phyloP scores from a whole-genome alignment of 805 yeast genomes.

The Yamadazyma scolyti region DNA sequence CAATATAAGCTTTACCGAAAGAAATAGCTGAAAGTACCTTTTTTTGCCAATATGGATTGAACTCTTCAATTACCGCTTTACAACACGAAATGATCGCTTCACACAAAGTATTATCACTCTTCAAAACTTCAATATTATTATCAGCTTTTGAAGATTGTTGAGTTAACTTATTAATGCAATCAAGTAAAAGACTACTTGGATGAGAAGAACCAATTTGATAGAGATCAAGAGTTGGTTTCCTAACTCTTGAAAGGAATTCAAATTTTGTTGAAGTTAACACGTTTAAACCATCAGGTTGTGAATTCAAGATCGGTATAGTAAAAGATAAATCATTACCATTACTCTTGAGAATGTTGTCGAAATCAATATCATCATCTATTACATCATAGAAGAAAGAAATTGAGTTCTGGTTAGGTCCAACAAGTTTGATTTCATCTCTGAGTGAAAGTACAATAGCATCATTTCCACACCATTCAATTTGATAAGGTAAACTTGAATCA shows the following conservation, averaged over 20 bases:
- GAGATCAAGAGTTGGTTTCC: constrained; percentile 51
- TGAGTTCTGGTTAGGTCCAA: constrained; percentile 66
- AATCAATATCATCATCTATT: constrained; percentile 25
- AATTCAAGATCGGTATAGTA: constrained; percentile 39
- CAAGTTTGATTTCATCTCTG: constrained; percentile 60
- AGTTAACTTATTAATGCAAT: constrained; percentile 61
- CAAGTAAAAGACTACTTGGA: constrained; percentile 78
- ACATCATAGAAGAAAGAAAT: constrained; percentile 51
- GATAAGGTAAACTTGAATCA: constrained; percentile 37
- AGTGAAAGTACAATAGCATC: constrained; percentile 71
- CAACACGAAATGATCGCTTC: constrained; percentile 71
- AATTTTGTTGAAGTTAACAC: constrained; percentile 56
- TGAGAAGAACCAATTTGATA: constrained; percentile 82
- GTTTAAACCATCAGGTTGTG: constrained; percentile 69
- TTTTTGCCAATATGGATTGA: constrained; percentile 78
- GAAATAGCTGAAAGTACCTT: constrained; percentile 74
- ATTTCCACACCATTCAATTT: constrained; percentile 78
- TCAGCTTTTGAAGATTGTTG: constrained; percentile 76
- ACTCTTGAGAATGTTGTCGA: constrained; percentile 18
- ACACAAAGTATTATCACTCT: constrained; percentile 37
- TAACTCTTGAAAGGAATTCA: constrained; percentile 64
- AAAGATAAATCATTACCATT: constrained; percentile 16
- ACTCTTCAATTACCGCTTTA: constrained; percentile 72
- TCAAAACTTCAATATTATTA: constrained; percentile 61
- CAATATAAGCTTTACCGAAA: constrained; percentile 71